These are phyloP conservation scores for Sporodiniella umbellata DNA, from an alignment of 371 early-diverging fungal species.

Conservation along the genomic window DNA sequence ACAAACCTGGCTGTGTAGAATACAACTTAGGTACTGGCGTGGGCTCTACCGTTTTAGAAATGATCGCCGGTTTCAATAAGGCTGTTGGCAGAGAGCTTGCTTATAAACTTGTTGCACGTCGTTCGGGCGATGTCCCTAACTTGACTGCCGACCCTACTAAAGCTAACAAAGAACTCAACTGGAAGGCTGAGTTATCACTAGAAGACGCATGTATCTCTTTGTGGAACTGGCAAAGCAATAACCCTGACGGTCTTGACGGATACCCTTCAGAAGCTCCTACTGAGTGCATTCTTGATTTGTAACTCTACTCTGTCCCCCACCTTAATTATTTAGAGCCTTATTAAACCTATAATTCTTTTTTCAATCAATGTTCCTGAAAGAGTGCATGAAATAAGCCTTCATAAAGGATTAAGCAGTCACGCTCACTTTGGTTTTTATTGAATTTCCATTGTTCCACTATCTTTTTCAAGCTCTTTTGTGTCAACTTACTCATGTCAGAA, in stretches of 20 bases:
- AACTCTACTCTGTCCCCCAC: too few species aligned
- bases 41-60: conserved; percentile 86
- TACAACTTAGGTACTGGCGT: conserved; percentile 87
- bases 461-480: background rate
- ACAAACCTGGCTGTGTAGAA: conserved; percentile 56
- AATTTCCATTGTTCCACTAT: background rate
- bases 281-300: conserved; percentile 5
- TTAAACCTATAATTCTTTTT: too few species aligned
- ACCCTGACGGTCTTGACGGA: conserved; percentile 62
- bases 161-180: conserved; percentile 69
- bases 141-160: conserved; percentile 75
- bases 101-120: conserved; percentile 60
- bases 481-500: background rate
- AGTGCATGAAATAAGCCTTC: background rate
- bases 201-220: conserved; percentile 79
- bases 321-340: too few species aligned
- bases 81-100: conserved; percentile 69
- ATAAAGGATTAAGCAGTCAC: background rate
- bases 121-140: conserved; percentile 85
- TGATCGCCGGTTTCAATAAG: conserved; percentile 75
- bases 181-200: conserved; percentile 65
- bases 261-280: conserved; percentile 42
- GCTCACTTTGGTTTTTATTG: background rate
- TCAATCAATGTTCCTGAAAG: background rate
- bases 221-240: conserved; percentile 81